phyloP scores from a whole-genome alignment of 331 rosid genomes.

The Ulmus americana region DNA sequence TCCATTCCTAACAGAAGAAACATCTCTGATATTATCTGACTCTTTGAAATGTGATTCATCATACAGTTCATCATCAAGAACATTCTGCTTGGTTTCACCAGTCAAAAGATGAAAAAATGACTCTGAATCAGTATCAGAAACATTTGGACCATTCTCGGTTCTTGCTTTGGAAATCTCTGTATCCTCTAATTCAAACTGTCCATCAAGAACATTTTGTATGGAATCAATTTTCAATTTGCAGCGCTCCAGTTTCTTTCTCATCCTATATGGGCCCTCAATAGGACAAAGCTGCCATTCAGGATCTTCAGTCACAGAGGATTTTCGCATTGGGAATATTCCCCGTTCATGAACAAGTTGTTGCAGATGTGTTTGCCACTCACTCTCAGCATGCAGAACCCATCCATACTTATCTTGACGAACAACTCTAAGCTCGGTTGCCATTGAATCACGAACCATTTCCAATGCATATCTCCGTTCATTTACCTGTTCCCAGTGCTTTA shows the following conservation, averaged over 20 bases:
- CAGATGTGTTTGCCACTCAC: conserved; percentile 95
- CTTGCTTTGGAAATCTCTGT: conserved; percentile 44
- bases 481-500: conserved; percentile 92
- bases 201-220: conserved; percentile 75
- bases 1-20: conserved; percentile 49
- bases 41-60: conserved; percentile 52
- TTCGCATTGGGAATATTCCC: conserved; percentile 71
- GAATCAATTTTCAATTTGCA: conserved; percentile 72
- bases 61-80: conserved; percentile 48
- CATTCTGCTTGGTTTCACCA: conserved; percentile 49
- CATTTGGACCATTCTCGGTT: conserved; percentile 42
- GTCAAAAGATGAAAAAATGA: conserved; percentile 53
- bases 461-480: conserved; percentile 91
- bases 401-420: conserved; percentile 99
- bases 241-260: conserved; percentile 94
- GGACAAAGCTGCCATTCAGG: conserved; percentile 97
- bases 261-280: conserved; percentile 97
- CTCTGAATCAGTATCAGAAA: conserved; percentile 52
- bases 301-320: conserved; percentile 50
- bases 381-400: conserved; percentile 99
- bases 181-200: conserved; percentile 55
- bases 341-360: conserved; percentile 97
- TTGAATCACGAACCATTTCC: conserved; percentile 84
- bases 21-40: conserved; percentile 50
- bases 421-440: conserved; percentile 95